These are phyloP conservation scores for Gossypium lobatum DNA, from an alignment of 441 rosid species.

Conservation along the genomic window DNA sequence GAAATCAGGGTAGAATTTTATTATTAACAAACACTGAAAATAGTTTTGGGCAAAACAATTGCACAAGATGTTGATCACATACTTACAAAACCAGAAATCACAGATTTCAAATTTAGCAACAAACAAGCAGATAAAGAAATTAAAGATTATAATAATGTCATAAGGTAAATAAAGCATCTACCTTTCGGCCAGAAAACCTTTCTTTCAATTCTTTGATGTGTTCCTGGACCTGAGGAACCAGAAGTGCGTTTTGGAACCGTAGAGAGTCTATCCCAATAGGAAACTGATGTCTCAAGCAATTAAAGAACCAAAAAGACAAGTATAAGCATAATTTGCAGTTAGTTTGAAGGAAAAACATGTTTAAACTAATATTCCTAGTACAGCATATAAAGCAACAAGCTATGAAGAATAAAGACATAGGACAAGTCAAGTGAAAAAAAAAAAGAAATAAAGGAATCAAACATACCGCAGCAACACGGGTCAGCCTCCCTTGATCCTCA, in stretches of 20 bases:
- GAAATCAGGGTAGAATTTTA: not conserved
- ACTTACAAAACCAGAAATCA: not conserved
- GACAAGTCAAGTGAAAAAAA: conserved; percentile 21
- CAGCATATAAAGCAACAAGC: conserved; percentile 9
- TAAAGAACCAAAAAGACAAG: conserved; percentile 9
- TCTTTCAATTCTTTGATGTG: conserved; percentile 84
- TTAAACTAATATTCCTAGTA: conserved; percentile 14
- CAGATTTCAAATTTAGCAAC: not conserved
- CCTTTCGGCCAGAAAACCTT: conserved; percentile 87
- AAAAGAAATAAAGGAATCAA: conserved; percentile 3
- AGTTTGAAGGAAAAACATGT: conserved; percentile 3
- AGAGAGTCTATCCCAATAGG: conserved; percentile 97
- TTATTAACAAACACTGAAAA: not conserved
- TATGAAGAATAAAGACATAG: conserved; percentile 7
- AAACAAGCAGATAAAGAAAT: not conserved
- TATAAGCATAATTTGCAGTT: not conserved
- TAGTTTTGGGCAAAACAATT: not conserved
- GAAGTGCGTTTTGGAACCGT: conserved; percentile 79
- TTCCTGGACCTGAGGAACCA: conserved; percentile 47
- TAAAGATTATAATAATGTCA: not conserved
- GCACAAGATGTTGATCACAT: not conserved
- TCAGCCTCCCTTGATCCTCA: conserved; percentile 92
- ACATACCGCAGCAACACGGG: conserved; percentile 97
- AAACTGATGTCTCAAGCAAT: conserved; percentile 49
- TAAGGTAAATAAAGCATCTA: conserved; percentile 15